phyloP scores from a whole-genome alignment of 371 early-diverging fungal species.

The Mortierella sp. region DNA sequence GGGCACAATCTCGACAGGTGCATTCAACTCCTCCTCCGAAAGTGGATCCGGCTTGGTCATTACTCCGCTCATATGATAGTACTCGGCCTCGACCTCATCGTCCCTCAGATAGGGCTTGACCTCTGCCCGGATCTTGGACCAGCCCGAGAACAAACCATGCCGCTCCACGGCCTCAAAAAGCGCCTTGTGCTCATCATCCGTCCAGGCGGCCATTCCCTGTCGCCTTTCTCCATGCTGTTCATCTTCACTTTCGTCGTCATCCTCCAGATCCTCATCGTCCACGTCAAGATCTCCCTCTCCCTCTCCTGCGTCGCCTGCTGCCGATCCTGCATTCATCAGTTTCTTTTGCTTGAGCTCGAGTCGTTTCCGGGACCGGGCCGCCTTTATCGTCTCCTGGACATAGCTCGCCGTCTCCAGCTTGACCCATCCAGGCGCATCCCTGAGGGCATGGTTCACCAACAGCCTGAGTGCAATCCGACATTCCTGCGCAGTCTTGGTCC shows the following conservation, averaged over 20 bases:
- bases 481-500: conserved; percentile 8
- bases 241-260: not conserved
- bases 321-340: not conserved
- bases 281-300: not conserved
- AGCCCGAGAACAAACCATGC: conserved; percentile 44
- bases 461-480: conserved; percentile 13
- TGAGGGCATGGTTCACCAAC: conserved; percentile 22
- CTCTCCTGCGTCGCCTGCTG: too few species aligned
- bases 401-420: conserved; percentile 35
- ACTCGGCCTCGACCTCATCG: conserved; percentile 43
- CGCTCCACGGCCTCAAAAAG: conserved; percentile 42
- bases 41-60: conserved; percentile 2
- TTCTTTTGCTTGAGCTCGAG: not conserved
- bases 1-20: not conserved
- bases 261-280: conserved; percentile 5
- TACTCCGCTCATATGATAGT: conserved; percentile 41
- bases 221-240: not conserved
- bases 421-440: conserved; percentile 45
- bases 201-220: conserved; percentile 13
- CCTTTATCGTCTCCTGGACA: conserved; percentile 16
- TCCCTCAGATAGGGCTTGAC: conserved; percentile 38
- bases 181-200: conserved; percentile 31
- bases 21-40: not conserved
- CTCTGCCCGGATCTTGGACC: conserved; percentile 29
- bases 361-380: conserved; percentile 15